Percentiles rank a stretch among this genome's conserved stretches.
Evolutionary conservation across 2,329 filamentous ascomycete species (phyloP).

Genomic region (Helicocarpus griseus): DNA sequence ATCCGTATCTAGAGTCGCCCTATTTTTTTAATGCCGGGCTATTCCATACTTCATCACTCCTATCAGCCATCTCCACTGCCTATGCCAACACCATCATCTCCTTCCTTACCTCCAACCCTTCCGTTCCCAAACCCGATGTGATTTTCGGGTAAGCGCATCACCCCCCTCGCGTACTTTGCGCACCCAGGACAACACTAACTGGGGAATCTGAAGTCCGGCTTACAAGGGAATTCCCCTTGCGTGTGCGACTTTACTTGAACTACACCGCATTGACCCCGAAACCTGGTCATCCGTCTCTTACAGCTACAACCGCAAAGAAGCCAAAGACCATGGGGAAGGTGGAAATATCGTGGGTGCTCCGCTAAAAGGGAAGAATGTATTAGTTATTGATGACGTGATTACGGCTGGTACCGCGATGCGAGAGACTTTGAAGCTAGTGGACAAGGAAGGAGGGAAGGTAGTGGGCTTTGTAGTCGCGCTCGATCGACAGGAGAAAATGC

Average conservation of each 20-base stretch:
- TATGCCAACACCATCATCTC: conserved; percentile 53
- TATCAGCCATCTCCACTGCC: conserved; percentile 67
- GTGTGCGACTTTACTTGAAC: conserved; percentile 63
- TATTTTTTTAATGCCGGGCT: conserved; percentile 98
- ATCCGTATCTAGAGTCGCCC: conserved; percentile 48
- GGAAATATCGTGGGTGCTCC: conserved; percentile 84
- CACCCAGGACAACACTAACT: neutral
- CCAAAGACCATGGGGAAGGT: conserved; percentile 91
- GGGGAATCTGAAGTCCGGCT: conserved; percentile 47
- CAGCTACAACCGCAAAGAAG: conserved; percentile 91
- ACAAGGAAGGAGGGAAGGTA: conserved; percentile 71
- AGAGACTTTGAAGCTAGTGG: conserved; percentile 84
- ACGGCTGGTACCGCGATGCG: conserved; percentile 90
- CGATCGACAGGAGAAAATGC: conserved; percentile 55
- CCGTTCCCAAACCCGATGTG: conserved; percentile 58
- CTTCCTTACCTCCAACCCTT: conserved; percentile 20
- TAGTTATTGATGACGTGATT: conserved; percentile 95
- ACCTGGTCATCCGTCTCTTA: conserved; percentile 66
- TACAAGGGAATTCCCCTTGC: conserved; percentile 97
- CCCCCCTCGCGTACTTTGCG: neutral
- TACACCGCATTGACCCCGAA: conserved; percentile 56
- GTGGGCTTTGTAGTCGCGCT: conserved; percentile 82
- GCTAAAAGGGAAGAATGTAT: conserved; percentile 71
- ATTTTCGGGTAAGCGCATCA: conserved; percentile 54
- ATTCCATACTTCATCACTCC: conserved; percentile 72